Conservation (phyloP, 1,284 basidiomycete genomes). For the Trametes versicolor region DNA sequence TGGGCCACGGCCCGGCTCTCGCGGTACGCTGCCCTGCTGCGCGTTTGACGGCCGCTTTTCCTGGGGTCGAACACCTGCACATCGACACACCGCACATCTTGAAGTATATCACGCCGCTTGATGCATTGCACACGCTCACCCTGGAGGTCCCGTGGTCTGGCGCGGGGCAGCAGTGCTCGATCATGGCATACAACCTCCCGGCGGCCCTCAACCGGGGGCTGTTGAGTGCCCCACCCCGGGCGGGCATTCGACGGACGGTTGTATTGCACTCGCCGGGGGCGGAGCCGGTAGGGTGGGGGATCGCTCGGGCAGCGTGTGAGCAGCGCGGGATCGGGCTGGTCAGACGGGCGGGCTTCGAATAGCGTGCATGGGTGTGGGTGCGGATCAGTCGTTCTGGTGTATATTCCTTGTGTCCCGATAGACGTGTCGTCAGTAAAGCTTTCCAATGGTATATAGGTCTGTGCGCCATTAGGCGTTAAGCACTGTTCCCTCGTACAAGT, state of each 20-base stretch:
- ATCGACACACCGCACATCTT: conserved; percentile 19
- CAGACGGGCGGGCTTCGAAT: neutral
- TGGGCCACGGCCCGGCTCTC: neutral
- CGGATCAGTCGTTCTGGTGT: neutral
- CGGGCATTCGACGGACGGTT: neutral
- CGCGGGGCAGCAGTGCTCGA: neutral
- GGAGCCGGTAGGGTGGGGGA: neutral
- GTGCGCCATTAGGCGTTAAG: neutral
- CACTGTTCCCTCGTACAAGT: neutral
- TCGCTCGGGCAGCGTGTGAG: neutral
- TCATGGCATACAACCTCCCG: conserved; percentile 21
- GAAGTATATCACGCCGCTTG: conserved; percentile 9
- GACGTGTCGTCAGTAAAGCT: neutral
- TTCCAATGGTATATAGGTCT: neutral
- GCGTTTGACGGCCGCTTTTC: conserved; percentile 8
- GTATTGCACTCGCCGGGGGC: neutral
- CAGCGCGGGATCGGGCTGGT: neutral
- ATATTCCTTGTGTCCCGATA: neutral
- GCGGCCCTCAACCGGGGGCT: conserved; percentile 13
- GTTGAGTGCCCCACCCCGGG: neutral
- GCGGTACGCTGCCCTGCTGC: conserved; percentile 3
- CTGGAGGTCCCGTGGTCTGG: conserved; percentile 11
- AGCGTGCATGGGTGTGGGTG: neutral
- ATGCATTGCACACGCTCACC: conserved; percentile 13
- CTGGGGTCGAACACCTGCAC: conserved; percentile 15